These are phyloP conservation scores for Ustanciosporium gigantosporum DNA, from an alignment of 1,284 basidiomycete genomes.

Conservation along the genomic window DNA sequence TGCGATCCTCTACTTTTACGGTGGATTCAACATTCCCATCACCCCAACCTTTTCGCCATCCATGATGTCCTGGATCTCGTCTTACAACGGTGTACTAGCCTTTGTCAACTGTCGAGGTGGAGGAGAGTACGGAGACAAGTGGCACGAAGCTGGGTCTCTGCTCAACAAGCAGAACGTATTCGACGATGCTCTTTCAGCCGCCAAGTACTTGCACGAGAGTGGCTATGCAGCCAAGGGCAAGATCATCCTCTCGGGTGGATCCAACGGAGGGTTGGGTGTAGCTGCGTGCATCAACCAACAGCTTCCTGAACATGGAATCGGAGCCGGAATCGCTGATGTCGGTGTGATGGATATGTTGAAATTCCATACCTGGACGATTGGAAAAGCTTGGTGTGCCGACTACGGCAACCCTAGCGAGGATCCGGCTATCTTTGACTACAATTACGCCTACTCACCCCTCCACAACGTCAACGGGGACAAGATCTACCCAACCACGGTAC, in stretches of 20 bases:
- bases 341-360: slow-evolving; percentile 74
- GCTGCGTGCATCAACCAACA: slow-evolving; percentile 79
- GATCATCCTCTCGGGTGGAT: slow-evolving; percentile 71
- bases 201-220: slow-evolving; percentile 72
- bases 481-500: slow-evolving; percentile 53
- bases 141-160: slow-evolving; percentile 57
- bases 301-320: slow-evolving; percentile 77
- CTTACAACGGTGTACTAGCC: slow-evolving; percentile 75
- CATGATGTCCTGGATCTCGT: slow-evolving; percentile 76
- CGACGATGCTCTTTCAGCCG: slow-evolving; percentile 68
- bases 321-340: slow-evolving; percentile 56
- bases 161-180: slow-evolving; percentile 69
- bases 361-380: slow-evolving; percentile 62
- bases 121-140: slow-evolving; percentile 77
- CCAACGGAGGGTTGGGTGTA: slow-evolving; percentile 70
- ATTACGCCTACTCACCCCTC: slow-evolving; percentile 52
- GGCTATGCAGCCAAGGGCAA: slow-evolving; percentile 74
- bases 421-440: slow-evolving; percentile 52
- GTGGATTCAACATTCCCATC: slow-evolving; percentile 68
- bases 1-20: slow-evolving; percentile 75
- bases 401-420: slow-evolving; percentile 74
- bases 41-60: slow-evolving; percentile 74
- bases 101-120: slow-evolving; percentile 72
- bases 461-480: slow-evolving; percentile 53
- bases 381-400: slow-evolving; percentile 77